phyloP scores from a whole-genome alignment of 768 basidiomycete genomes.

The Hirschioporus abietinus region DNA sequence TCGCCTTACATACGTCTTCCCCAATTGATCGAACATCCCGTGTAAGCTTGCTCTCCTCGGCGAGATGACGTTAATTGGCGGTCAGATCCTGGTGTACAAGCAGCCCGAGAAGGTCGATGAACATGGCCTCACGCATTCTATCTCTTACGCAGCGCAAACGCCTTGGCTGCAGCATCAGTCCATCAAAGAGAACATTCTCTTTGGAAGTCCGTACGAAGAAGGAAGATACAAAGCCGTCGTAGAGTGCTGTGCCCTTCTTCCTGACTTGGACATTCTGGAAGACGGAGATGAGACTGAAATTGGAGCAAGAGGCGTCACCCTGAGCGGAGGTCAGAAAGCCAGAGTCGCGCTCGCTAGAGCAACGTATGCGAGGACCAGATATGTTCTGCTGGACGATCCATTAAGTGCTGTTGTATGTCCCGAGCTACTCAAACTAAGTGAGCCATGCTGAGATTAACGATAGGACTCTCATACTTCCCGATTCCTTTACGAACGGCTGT shows the following conservation, averaged over 20 bases:
- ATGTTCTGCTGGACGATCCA: constrained; percentile 25
- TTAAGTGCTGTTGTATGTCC: constrained; percentile 22
- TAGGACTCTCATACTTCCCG: constrained; percentile 16
- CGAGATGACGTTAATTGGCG: constrained; percentile 14
- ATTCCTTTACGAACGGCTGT: constrained; percentile 13
- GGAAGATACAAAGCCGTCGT: constrained; percentile 33
- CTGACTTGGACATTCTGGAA: constrained; percentile 41
- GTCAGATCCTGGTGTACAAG: constrained; percentile 27
- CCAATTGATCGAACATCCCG: background rate
- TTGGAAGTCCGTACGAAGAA: constrained; percentile 57
- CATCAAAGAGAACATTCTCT: constrained; percentile 77
- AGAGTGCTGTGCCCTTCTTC: constrained; percentile 42
- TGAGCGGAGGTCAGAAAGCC: constrained; percentile 26
- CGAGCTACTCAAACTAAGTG: background rate
- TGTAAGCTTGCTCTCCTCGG: constrained; percentile 24
- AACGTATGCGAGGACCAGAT: constrained; percentile 19
- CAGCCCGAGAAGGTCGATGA: constrained; percentile 24
- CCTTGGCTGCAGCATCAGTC: constrained; percentile 69
- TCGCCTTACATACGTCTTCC: background rate
- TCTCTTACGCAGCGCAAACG: constrained; percentile 71
- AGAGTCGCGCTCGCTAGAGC: constrained; percentile 23
- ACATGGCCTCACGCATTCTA: constrained; percentile 32
- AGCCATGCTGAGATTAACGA: background rate
- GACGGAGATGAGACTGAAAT: constrained; percentile 5
- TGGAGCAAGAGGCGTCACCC: constrained; percentile 16